phyloP scores from a whole-genome alignment of 108 stramenopile genomes.

The Bacterosira constricta region DNA sequence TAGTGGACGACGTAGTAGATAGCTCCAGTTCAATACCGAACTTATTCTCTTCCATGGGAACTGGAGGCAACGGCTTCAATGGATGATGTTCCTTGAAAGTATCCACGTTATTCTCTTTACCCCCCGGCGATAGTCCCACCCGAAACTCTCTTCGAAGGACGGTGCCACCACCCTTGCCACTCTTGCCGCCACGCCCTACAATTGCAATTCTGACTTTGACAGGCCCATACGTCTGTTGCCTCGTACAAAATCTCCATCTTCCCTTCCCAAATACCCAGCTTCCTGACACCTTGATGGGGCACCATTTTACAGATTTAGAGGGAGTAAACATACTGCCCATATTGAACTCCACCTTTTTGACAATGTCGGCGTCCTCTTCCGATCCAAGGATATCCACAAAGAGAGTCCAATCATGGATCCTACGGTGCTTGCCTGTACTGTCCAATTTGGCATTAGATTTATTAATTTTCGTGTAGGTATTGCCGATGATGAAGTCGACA shows the following conservation, averaged over 20 bases:
- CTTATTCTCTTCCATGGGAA: constrained; percentile 7
- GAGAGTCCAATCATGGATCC: constrained; percentile 36
- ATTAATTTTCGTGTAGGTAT: constrained; percentile 38
- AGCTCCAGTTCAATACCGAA: constrained; percentile 58
- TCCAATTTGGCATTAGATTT: constrained; percentile 13
- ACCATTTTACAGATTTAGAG: constrained; percentile 12
- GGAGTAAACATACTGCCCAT: constrained; percentile 19
- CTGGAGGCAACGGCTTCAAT: not conserved
- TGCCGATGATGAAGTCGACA: constrained; percentile 37
- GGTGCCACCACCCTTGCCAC: too few species aligned
- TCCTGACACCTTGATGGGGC: constrained; percentile 20
- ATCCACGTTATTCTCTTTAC: not conserved
- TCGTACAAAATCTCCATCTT: constrained; percentile 31
- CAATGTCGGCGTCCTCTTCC: constrained; percentile 34
- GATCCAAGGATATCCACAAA: constrained; percentile 40
- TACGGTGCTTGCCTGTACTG: constrained; percentile 4
- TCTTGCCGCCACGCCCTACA: constrained; percentile 35
- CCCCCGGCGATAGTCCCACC: not conserved
- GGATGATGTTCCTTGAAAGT: constrained; percentile 20
- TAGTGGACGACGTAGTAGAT: not conserved
- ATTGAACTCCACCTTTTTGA: constrained; percentile 43
- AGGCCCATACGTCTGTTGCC: constrained; percentile 36
- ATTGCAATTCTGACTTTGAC: constrained; percentile 30
- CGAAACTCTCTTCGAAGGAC: not conserved
- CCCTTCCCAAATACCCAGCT: not conserved